Base-by-base conservation (phyloP, 1,139 yeast genomes). In the Magnusiomyces ingens region DNA sequence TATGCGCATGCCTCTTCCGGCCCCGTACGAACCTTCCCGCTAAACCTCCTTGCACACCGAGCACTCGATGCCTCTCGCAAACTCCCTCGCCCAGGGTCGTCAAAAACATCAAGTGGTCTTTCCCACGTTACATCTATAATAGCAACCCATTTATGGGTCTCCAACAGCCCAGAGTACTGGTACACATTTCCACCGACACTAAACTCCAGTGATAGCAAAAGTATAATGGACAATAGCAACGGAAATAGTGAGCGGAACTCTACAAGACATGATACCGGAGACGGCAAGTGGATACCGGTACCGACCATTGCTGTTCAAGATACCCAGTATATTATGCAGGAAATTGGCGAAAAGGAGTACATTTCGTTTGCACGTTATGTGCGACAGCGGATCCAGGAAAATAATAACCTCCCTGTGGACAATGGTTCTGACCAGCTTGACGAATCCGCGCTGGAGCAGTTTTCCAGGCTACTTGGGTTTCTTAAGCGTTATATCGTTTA, bases 401-500 rank as follows among this genome's bases (percentile, higher is more conserved):
- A 41, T 4, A 15, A 26, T 26, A 26, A 26, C 8, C 8, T 26
- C 4, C 32, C 32, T 26, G 32, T 26, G 32, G 32, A 26, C 8
- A 8, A 26, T 4, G 8, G 4, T 26, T 8, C 32, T 8, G 32
- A 43, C 51, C 21, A 50, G n/a, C 21, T 53, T 11, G 52, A 40
- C 18, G 26, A 17, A 6, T 19, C 17, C 15, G 29, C 50, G 15
- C 22, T 38, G 4, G 37, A 29, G 5, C 22, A 38, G 13, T 40
- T 38, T 48, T 40, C 50, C 12, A 26, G 19, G 26, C 18, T 40
- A 13, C 37, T 38, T 2, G 48, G 51, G 2, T 57, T 62, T 48
- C 51, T 62, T 10, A 54, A 52, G 21, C 56, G 60, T 26, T 62
- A 62, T 47, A 54, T 58, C 38, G 54, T 60, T 13, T 55, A 57